phyloP scores from a whole-genome alignment of 164 flowering plant species.

The Macadamia tetraphylla region DNA sequence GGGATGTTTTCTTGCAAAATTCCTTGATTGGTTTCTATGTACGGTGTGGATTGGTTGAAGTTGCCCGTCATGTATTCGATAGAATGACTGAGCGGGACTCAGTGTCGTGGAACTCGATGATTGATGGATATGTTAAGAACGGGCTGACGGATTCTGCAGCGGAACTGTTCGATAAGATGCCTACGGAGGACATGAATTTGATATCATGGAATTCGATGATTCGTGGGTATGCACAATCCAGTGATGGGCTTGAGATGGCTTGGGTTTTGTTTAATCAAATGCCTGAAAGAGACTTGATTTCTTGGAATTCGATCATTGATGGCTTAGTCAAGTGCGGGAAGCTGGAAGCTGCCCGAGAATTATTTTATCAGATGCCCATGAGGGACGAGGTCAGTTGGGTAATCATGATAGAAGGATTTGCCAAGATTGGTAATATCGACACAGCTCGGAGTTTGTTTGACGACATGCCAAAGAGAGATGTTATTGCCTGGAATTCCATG shows the following conservation, averaged over 20 bases:
- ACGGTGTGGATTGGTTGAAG: constrained; percentile 36
- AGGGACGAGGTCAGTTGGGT: constrained; percentile 60
- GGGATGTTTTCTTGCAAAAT: constrained; percentile 49
- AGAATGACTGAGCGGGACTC: constrained; percentile 42
- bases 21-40: constrained; percentile 41
- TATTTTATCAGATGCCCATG: constrained; percentile 47
- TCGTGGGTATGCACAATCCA: constrained; percentile 37
- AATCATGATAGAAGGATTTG: constrained; percentile 56
- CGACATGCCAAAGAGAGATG: constrained; percentile 49
- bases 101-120: constrained; percentile 61
- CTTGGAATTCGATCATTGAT: constrained; percentile 66
- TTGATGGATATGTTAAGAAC: constrained; percentile 17
- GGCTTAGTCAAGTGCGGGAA: constrained; percentile 53
- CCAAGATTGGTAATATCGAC: constrained; percentile 38
- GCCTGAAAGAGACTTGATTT: constrained; percentile 58
- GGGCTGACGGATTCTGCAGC: constrained; percentile 45
- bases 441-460: constrained; percentile 43
- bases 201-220: constrained; percentile 69
- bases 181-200: constrained; percentile 37
- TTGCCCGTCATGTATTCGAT: constrained; percentile 49
- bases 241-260: constrained; percentile 34
- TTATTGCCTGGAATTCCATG: constrained; percentile 57
- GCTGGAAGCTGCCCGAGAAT: constrained; percentile 36
- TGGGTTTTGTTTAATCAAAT: constrained; percentile 45
- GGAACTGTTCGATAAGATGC: constrained; percentile 48